These are phyloP conservation scores for Tremellales sp. DNA, from an alignment of 1,284 basidiomycete genomes.

Conservation along the genomic window DNA sequence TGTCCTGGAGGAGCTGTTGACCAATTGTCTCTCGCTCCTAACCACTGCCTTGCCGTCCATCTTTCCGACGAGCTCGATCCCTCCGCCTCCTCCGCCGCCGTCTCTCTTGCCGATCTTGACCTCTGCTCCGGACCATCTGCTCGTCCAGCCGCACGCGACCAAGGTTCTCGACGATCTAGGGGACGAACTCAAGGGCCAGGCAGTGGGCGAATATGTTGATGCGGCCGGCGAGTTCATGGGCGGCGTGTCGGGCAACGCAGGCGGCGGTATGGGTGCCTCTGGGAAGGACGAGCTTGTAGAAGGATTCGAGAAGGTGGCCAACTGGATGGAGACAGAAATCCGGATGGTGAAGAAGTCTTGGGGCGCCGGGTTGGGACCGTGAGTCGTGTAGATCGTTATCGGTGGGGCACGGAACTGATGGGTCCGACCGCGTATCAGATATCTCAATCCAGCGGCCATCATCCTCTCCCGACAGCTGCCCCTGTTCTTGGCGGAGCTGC, in stretches of 20 bases:
- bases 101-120: conserved; percentile 34
- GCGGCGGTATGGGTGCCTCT: conserved; percentile 14
- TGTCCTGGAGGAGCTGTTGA: conserved; percentile 23
- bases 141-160: conserved; percentile 11
- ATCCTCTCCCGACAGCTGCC: conserved; percentile 46
- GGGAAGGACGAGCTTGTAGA: conserved; percentile 31
- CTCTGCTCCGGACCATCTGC: conserved; percentile 22
- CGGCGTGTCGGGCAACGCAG: conserved; percentile 18
- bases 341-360: conserved; percentile 33
- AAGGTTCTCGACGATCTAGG: conserved; percentile 22
- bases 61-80: conserved; percentile 27
- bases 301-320: conserved; percentile 41
- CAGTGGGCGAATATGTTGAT: conserved; percentile 43
- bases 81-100: conserved; percentile 28
- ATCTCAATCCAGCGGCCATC: conserved; percentile 39
- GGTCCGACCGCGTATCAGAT: conserved; percentile 6
- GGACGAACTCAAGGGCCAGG: conserved; percentile 39
- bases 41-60: conserved; percentile 21
- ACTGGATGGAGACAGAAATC: conserved; percentile 44
- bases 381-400: conserved; percentile 6
- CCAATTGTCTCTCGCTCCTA: conserved; percentile 20
- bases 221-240: conserved; percentile 30
- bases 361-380: conserved; percentile 26
- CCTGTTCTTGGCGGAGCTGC: conserved; percentile 46
- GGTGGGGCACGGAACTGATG: neutral